Percentiles rank a stretch among this genome's conserved stretches.
Evolutionary conservation across 1,284 basidiomycete genomes (phyloP).

Genomic region (Peniophora sp.): DNA sequence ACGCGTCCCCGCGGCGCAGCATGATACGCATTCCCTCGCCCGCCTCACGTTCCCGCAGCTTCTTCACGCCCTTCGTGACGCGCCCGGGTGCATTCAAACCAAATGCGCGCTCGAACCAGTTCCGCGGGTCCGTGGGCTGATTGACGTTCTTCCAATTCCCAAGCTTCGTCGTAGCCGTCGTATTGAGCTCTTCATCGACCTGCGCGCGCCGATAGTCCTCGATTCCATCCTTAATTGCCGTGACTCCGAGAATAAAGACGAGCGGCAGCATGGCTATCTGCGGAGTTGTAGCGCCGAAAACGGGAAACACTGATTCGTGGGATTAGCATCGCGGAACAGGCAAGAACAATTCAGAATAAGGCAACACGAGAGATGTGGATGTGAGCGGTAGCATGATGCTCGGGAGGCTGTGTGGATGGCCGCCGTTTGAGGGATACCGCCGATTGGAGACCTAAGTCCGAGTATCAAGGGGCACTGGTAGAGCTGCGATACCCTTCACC

Average conservation of each 20-base stretch:
- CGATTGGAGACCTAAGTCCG: too few relatives aligned
- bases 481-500: too few relatives aligned
- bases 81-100: conserved; percentile 62
- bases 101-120: conserved; percentile 68
- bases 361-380: background rate
- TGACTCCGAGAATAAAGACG: conserved; percentile 81
- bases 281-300: conserved; percentile 86
- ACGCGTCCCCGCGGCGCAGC: conserved; percentile 38
- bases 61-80: conserved; percentile 80
- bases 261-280: conserved; percentile 84
- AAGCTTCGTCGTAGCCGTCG: conserved; percentile 80
- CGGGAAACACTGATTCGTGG: conserved; percentile 60
- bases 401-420: background rate
- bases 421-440: too few relatives aligned
- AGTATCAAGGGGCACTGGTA: too few relatives aligned
- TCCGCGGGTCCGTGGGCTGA: conserved; percentile 70
- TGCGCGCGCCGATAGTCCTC: conserved; percentile 88
- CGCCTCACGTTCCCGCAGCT: conserved; percentile 79
- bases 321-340: too few relatives aligned
- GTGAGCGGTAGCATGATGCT: background rate
- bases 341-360: too few relatives aligned
- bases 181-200: conserved; percentile 91
- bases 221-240: conserved; percentile 90
- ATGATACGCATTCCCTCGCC: conserved; percentile 56
- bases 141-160: conserved; percentile 89